These are phyloP conservation scores for Hemisphaericaspora xylanilytica DNA, from an alignment of 1,139 yeast species.

Conservation along the genomic window DNA sequence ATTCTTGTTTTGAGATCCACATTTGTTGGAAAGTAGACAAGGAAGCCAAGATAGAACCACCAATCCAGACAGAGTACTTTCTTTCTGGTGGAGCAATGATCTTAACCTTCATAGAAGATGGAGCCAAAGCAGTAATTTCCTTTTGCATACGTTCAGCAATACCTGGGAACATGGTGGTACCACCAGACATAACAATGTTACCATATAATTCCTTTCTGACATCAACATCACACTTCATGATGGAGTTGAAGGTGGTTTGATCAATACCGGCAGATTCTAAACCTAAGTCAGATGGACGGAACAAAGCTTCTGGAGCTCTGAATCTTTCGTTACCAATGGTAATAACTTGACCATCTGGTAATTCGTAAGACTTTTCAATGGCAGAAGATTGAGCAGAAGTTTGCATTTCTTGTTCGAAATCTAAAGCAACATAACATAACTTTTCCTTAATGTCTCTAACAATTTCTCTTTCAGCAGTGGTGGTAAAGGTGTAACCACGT, in stretches of 20 bases:
- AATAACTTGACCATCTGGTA: conserved; percentile 99
- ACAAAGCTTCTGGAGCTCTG: conserved; percentile 99
- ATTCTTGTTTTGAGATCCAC: conserved; percentile 99
- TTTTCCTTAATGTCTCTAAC: conserved; percentile 99
- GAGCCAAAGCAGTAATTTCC: conserved; percentile 99
- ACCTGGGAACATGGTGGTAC: conserved; percentile 99
- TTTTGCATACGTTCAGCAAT: conserved; percentile 99
- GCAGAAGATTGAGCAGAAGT: conserved; percentile 98
- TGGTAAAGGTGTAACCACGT: conserved; percentile 98
- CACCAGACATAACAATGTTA: conserved; percentile 99
- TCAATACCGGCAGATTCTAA: conserved; percentile 99
- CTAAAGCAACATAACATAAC: conserved; percentile 96
- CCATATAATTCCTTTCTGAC: conserved; percentile 99
- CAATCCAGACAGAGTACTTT: conserved; percentile 99
- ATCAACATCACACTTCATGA: conserved; percentile 98
- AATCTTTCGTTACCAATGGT: conserved; percentile 99
- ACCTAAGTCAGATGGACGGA: conserved; percentile 98
- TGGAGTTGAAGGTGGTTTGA: conserved; percentile 98
- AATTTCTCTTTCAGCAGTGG: conserved; percentile 99
- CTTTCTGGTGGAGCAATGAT: conserved; percentile 99
- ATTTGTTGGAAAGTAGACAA: conserved; percentile 99
- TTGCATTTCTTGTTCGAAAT: conserved; percentile 97
- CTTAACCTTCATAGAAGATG: conserved; percentile 99
- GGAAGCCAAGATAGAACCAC: conserved; percentile 99
- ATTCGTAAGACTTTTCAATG: conserved; percentile 97